phyloP scores from a whole-genome alignment of 768 basidiomycete species.

The Tephrocybe rancida region DNA sequence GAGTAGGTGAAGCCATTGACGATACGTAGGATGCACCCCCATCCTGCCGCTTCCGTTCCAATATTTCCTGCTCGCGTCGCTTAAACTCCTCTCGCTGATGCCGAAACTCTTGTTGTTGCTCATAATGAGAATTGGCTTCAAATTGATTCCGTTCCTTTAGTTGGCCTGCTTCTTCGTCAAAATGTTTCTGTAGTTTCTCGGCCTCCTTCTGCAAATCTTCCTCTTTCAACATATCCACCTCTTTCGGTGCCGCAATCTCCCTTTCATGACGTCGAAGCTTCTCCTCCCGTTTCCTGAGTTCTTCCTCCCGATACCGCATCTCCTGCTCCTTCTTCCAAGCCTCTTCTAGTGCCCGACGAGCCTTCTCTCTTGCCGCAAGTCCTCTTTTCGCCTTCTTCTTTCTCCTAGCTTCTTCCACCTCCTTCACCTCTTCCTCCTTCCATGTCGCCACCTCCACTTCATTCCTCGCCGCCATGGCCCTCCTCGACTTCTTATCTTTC shows the following conservation, averaged over 20 bases:
- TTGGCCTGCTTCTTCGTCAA: constrained; percentile 25
- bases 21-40: constrained; percentile 38
- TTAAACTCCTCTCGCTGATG: constrained; percentile 44
- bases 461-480: constrained; percentile 18
- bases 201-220: constrained; percentile 23
- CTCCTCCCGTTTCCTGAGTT: too few relatives aligned
- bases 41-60: constrained; percentile 49
- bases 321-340: constrained; percentile 28
- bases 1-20: constrained; percentile 2
- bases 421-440: constrained; percentile 25
- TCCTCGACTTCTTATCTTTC: too few relatives aligned
- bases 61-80: constrained; percentile 45
- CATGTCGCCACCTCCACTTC: constrained; percentile 29
- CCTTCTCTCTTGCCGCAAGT: constrained; percentile 28
- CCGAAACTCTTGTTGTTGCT: constrained; percentile 21
- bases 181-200: constrained; percentile 23
- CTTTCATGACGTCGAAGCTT: too few relatives aligned
- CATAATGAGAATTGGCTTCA: constrained; percentile 41
- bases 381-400: too few relatives aligned
- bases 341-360: constrained; percentile 27
- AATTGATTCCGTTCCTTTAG: constrained; percentile 43
- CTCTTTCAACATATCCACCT: too few relatives aligned
- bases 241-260: constrained; percentile 21
- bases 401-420: constrained; percentile 28
- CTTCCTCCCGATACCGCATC: constrained; percentile 34